A percentile compares a stretch with the other conserved stretches of the same genome.
Conservation (phyloP, 495 filamentous ascomycete genomes). For the Corynascus novoguineensis region DNA sequence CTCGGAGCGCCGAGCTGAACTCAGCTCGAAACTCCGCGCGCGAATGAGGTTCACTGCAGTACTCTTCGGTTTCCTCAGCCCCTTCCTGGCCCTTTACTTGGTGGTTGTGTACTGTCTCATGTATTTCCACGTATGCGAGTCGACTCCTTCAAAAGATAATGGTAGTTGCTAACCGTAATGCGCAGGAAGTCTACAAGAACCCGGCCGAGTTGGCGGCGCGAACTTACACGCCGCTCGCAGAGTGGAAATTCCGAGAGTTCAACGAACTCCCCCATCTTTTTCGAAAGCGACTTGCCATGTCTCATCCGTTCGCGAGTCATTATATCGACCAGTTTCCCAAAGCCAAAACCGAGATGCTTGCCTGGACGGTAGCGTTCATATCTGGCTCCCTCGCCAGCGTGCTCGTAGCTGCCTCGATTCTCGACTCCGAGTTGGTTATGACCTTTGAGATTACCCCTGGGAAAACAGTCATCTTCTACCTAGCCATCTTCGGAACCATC, state of each 20-base stretch:
- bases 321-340: conserved; percentile 97
- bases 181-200: conserved; percentile 86
- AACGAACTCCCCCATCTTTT: conserved; percentile 94
- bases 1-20: conserved; percentile 66
- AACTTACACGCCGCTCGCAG: conserved; percentile 85
- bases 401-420: conserved; percentile 68
- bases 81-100: conserved; percentile 76
- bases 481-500: conserved; percentile 62
- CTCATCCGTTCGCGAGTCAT: conserved; percentile 82
- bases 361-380: conserved; percentile 79
- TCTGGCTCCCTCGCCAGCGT: conserved; percentile 80
- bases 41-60: conserved; percentile 76
- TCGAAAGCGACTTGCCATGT: conserved; percentile 83
- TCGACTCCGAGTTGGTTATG: conserved; percentile 86
- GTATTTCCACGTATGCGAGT: conserved; percentile 68
- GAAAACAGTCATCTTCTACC: conserved; percentile 77
- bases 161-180: conserved; percentile 9
- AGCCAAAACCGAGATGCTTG: conserved; percentile 78
- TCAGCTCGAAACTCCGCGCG: conserved; percentile 67
- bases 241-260: conserved; percentile 98
- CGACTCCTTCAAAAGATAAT: not conserved
- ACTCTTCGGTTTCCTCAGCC: conserved; percentile 80
- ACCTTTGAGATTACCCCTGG: conserved; percentile 84
- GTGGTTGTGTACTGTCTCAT: conserved; percentile 83
- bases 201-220: conserved; percentile 72